These are phyloP conservation scores for Claviceps africana DNA, from an alignment of 2,329 filamentous ascomycete species.

Conservation along the genomic window DNA sequence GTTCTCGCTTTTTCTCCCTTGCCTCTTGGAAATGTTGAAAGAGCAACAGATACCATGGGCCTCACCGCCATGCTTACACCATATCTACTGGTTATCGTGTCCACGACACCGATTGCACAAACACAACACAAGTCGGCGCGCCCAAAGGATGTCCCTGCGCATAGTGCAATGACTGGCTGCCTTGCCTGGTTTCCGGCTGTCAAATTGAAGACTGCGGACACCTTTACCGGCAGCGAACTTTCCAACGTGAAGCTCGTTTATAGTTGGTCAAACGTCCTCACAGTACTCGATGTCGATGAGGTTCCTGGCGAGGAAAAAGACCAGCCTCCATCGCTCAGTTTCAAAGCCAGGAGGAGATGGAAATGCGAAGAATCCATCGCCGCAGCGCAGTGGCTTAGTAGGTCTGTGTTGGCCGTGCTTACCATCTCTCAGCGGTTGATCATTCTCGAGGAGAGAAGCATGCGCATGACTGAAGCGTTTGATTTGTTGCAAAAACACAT, in stretches of 20 bases:
- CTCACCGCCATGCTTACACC: slow-evolving; percentile 92
- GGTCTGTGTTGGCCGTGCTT: slow-evolving; percentile 78
- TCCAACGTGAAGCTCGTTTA: slow-evolving; percentile 85
- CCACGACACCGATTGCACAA: slow-evolving; percentile 88
- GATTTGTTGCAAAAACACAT: slow-evolving; percentile 86
- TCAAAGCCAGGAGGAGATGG: slow-evolving; percentile 76
- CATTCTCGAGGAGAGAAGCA: slow-evolving; percentile 75
- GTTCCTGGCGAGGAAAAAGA: slow-evolving; percentile 53
- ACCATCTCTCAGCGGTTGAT: slow-evolving; percentile 90
- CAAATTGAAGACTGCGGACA: slow-evolving; percentile 65
- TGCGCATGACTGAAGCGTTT: slow-evolving; percentile 89
- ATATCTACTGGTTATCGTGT: slow-evolving; percentile 90
- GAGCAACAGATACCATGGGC: slow-evolving; percentile 73
- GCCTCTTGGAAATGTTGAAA: slow-evolving; percentile 86
- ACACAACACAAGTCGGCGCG: slow-evolving; percentile 89
- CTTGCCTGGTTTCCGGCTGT: slow-evolving; percentile 96
- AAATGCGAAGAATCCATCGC: slow-evolving; percentile 91
- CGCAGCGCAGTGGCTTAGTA: slow-evolving; percentile 89
- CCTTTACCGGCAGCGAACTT: slow-evolving; percentile 49
- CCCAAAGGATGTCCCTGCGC: slow-evolving; percentile 79
- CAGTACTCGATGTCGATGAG: slow-evolving; percentile 77
- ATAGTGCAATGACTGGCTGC: slow-evolving; percentile 86
- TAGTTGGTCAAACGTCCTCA: slow-evolving; percentile 97
- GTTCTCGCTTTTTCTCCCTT: slow-evolving; percentile 83
- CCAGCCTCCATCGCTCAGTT: slow-evolving; percentile 64